Percentiles rank a stretch among this genome's conserved stretches.
Evolutionary conservation across 768 basidiomycete species (phyloP).

Genomic region (Termitomyces bulborhizus): DNA sequence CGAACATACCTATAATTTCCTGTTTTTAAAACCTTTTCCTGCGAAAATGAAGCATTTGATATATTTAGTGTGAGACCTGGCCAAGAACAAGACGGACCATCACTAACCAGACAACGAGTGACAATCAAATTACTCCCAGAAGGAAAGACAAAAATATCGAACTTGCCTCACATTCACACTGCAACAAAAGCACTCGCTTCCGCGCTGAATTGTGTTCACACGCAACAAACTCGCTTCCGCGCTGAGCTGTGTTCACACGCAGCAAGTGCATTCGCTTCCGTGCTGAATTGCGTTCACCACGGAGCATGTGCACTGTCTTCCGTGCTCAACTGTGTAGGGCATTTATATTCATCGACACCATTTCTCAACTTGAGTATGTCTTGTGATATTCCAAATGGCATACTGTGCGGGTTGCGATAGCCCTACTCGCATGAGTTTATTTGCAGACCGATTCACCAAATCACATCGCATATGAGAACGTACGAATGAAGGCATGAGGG

Average conservation of each 20-base stretch:
- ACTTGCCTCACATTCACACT: not conserved
- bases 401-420: not conserved
- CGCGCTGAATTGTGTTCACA: too few relatives aligned
- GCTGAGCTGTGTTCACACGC: too few relatives aligned
- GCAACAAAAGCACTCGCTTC: not conserved
- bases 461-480: not conserved
- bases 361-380: not conserved
- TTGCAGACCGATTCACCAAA: too few relatives aligned
- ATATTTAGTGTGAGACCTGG: not conserved
- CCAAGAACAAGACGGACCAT: not conserved
- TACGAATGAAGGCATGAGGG: not conserved
- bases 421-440: not conserved
- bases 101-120: not conserved
- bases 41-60: constrained; percentile 3
- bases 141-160: not conserved
- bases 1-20: not conserved
- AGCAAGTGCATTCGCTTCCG: not conserved
- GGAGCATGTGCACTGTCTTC: not conserved
- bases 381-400: not conserved
- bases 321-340: not conserved
- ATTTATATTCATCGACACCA: too few relatives aligned
- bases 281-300: too few relatives aligned
- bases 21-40: constrained; percentile 6
- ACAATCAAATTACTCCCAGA: not conserved
- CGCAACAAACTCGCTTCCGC: too few relatives aligned